These are phyloP conservation scores for Ascochyta pisi DNA, from an alignment of 2,329 filamentous ascomycete species.

Conservation along the genomic window DNA sequence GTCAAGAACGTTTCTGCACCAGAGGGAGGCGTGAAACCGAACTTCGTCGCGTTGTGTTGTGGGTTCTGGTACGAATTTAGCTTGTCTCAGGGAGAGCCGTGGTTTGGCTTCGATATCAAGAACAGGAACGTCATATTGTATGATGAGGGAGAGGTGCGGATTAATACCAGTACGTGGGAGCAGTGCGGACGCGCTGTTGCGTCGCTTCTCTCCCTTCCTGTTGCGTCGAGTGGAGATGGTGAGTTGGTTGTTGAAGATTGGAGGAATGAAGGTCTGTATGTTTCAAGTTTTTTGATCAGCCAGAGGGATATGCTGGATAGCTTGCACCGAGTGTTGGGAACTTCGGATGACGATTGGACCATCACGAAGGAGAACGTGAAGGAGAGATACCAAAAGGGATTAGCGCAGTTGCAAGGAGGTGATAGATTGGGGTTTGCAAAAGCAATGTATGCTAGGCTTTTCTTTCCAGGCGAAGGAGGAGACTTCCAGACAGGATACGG, in stretches of 20 bases:
- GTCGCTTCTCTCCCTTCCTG: constrained; percentile 48
- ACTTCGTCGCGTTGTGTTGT: constrained; percentile 22
- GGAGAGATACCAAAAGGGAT: constrained; percentile 59
- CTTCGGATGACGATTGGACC: constrained; percentile 66
- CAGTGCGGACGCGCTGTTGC: constrained; percentile 64
- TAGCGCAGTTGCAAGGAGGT: constrained; percentile 56
- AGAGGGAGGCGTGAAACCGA: neutral
- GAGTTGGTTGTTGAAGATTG: constrained; percentile 14
- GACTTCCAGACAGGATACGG: constrained; percentile 25
- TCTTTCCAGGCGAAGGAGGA: constrained; percentile 23
- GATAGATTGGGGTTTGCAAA: constrained; percentile 52
- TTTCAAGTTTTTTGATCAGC: constrained; percentile 43
- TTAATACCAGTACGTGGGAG: constrained; percentile 62
- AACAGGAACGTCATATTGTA: constrained; percentile 39
- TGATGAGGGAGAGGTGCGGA: constrained; percentile 37
- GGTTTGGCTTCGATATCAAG: constrained; percentile 49
- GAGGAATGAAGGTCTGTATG: constrained; percentile 24
- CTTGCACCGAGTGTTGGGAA: constrained; percentile 65
- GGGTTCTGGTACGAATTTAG: constrained; percentile 52
- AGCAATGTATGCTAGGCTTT: constrained; percentile 53
- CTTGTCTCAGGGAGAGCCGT: constrained; percentile 33
- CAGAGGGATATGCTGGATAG: constrained; percentile 71
- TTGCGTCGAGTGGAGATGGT: constrained; percentile 13
- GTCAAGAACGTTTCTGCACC: constrained; percentile 8
- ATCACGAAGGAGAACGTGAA: constrained; percentile 57